Conservation (phyloP, 441 rosid genomes). For the Pelargonium australe region DNA sequence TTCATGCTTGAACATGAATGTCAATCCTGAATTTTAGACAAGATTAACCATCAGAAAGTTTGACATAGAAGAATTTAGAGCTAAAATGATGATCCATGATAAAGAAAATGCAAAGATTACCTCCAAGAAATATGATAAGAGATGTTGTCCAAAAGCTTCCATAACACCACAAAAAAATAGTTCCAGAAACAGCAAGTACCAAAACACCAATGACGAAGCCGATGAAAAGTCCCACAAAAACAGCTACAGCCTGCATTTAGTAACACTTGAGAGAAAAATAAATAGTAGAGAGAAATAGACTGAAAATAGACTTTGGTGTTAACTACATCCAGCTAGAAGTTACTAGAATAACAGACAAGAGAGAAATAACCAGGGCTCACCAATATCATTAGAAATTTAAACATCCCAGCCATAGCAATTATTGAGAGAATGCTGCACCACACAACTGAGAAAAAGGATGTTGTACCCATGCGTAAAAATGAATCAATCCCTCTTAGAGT, state of each 20-base stretch:
- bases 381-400: constrained; percentile 51
- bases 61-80: constrained; percentile 5
- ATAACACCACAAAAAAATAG: constrained; percentile 66
- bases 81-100: constrained; percentile 11
- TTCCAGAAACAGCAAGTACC: constrained; percentile 54
- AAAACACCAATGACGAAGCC: constrained; percentile 63
- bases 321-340: background rate
- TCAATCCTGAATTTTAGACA: constrained; percentile 46
- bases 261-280: background rate
- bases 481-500: constrained; percentile 82
- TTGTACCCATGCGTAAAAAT: constrained; percentile 75
- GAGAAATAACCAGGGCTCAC: constrained; percentile 36
- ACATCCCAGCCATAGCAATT: constrained; percentile 68
- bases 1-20: constrained; percentile 60
- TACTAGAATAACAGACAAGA: background rate
- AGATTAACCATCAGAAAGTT: constrained; percentile 19
- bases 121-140: constrained; percentile 58
- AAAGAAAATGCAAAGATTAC: constrained; percentile 30
- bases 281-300: constrained; percentile 15
- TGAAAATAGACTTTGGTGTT: background rate
- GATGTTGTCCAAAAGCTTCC: constrained; percentile 93
- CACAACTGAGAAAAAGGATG: constrained; percentile 68
- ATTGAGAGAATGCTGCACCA: constrained; percentile 87
- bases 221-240: constrained; percentile 48
- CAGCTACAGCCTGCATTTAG: constrained; percentile 46